Base-by-base conservation (phyloP, 192 early-diverging fungal genomes). In the Rhizoclosmatium globosum region DNA sequence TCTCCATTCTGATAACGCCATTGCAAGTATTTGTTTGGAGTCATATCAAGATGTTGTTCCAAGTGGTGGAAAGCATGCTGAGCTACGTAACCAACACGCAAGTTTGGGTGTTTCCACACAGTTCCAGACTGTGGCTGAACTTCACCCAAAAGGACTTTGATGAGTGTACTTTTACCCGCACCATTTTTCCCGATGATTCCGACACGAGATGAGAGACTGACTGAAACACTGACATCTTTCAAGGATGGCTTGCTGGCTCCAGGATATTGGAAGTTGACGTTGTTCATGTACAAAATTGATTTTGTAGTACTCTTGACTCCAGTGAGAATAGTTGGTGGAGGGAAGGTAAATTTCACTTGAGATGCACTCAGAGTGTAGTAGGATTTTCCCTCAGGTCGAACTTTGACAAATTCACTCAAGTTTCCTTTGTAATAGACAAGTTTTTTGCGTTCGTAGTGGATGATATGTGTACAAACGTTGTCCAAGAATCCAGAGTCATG, bases 31-130 rank as follows among this genome's bases (percentile, higher is more conserved):
- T 92, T 91, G 82, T 93, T 94, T 48, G 94, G 92, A 11, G 94
- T 93, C 72, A 93, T 92, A 86, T 95, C 93, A 41, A 94, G 60
- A 82, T 95, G 94, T 62, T 92, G 89, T 70, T 95, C 92, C 64
- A 95, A 82, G 88, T 95, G 93, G 82, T 95, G 92, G 91, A 95
- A 93, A 70, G 93, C 92, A 81, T 95, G 94, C 79, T 95, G 94
- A n/a, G 93, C 92, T 76, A 95, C 92, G 82, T 94, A 94, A 64
- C 93, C 93, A 77, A 95, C 89, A 88, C 94, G 92, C 11, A 94
- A 83, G 82, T 93, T 93, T 82, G 93, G 94, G 81, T 95, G 93
- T 83, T 93, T 89, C 88, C 89, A 92, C 38, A 94, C 89, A 31
- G 86, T 87, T 78, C 93, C 93, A 38, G 85, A 82, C 81, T 92